These are phyloP conservation scores for Lasiodiplodia citricola DNA, from an alignment of 2,329 filamentous ascomycete species.

Conservation along the genomic window DNA sequence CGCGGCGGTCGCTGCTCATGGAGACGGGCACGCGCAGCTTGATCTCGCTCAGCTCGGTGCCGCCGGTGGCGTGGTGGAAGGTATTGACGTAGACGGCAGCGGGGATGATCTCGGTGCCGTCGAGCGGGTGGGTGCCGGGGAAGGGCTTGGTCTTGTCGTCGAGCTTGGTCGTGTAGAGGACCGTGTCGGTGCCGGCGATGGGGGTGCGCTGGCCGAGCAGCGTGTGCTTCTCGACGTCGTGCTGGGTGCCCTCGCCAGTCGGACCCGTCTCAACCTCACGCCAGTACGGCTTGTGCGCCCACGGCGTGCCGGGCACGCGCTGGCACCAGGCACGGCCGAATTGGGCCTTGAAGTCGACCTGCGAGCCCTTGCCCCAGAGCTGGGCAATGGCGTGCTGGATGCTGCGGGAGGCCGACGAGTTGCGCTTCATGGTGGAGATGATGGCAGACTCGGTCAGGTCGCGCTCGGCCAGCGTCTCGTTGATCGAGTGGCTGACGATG, in stretches of 20 bases:
- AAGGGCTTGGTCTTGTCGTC: constrained; percentile 49
- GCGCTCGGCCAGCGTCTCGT: constrained; percentile 44
- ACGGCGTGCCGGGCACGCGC: constrained; percentile 35
- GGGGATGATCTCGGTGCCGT: constrained; percentile 52
- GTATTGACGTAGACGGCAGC: constrained; percentile 51
- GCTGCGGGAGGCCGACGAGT: constrained; percentile 34
- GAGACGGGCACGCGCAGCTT: constrained; percentile 45
- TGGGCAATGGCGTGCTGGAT: constrained; percentile 38
- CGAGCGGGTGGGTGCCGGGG: constrained; percentile 47
- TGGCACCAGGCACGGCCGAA: constrained; percentile 26
- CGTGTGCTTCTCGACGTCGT: constrained; percentile 44
- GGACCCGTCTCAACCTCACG: constrained; percentile 28
- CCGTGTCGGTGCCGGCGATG: constrained; percentile 37
- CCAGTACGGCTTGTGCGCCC: constrained; percentile 33
- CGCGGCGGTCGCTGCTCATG: constrained; percentile 39
- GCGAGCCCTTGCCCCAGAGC: constrained; percentile 39
- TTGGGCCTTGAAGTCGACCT: constrained; percentile 34
- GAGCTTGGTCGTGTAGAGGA: constrained; percentile 38
- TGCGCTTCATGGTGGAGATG: constrained; percentile 40
- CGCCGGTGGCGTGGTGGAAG: constrained; percentile 43
- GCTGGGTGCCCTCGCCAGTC: constrained; percentile 24
- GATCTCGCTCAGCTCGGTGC: constrained; percentile 39
- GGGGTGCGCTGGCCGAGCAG: constrained; percentile 41
- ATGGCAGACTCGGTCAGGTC: constrained; percentile 40
- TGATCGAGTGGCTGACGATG: constrained; percentile 49